Base-by-base conservation (phyloP, 257 asterid genomes). In the Ophiorrhiza pumila region DNA sequence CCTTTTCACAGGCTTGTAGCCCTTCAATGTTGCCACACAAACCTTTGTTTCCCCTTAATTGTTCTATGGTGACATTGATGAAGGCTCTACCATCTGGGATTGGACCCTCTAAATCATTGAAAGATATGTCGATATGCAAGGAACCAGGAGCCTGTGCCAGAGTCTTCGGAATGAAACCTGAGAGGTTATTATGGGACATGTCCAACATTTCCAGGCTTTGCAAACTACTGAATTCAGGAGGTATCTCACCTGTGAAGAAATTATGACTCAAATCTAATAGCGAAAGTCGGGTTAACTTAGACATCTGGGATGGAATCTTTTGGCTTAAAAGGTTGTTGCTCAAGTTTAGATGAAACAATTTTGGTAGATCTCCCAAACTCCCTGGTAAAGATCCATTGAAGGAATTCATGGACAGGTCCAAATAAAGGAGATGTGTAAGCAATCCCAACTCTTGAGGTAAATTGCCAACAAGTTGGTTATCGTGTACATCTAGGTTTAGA, bases 81-180 rank as follows among this genome's bases (percentile, higher is more conserved):
- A 80, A 85, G 7, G 85, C 80, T 31, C 2, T 43, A 27, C 25
- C 77, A 52, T 59, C 31, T 1, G 85, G 89, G 18, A 80, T 69
- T n/a, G 85, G 79, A 61, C 89, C 84, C 23, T 71, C 80, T 46
- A 82, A 69, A 65, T 78, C 75, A 71, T 85, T 83, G 79, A 67
- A 71, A 8, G 83, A 85, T 45, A 83, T 27, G 45, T 85, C 67
- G 14, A 85, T 65, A 9, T 53, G 68, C 15, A 46, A 41, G 55
- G 74, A 76, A 37, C 81, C 74, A 11, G 73, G 7, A 42, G 76
- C 39, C 27, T 66, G 31, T 5, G 37, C 52, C 47, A 80, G 56
- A 25, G 74, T 53, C 32, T 65, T 52, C 0, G 87, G 87, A 10
- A 84, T 76, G 12, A 71, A 43, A 17, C 89, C 89, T 7, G 76